Evolutionary conservation across 2,329 filamentous ascomycete genomes (phyloP), one percentile per base, ranked within the genome.

Genomic region (Ophiostoma pallidulum): DNA sequence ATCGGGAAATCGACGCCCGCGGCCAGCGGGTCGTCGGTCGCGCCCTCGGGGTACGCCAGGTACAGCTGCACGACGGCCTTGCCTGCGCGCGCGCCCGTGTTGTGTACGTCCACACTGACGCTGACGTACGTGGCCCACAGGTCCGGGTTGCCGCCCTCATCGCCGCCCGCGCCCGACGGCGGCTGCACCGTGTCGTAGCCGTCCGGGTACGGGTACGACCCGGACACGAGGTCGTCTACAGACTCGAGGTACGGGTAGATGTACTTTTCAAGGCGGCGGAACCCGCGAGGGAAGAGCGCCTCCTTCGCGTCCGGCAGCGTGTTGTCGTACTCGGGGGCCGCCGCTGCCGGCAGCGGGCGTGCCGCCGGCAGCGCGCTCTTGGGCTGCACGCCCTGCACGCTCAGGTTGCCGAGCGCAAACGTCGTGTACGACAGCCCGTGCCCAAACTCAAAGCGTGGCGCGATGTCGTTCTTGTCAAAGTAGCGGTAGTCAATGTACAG

Each of bases 401-500:
- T 64, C 12, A 78, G 57, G 28, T 75, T 72, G 10, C 70, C 71
- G 48, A 87, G 74, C 12, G 75, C 66, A 62, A 91, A 94, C 1
- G 66, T 74, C 0, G 87, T 89, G 67, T 92, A 94, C 45, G 82
- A 86, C 2, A 96, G 73, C 0, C 90, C 91, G 51, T 81, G 90
- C 0, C 91, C 90, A 57, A 96, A 96, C 40, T 87, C 84, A 60
- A 82, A 96, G 1, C 85, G 82, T 1, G 90, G 90, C 5, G 72
- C 71, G 51, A 92, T 82, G 48, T 73, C 70, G 47, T 82, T 65
- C 60, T 84, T 86, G 69, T 95, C 89, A 56, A 96, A 90, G 63
- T 90, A 78, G 12, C 89, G 82, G 66, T 96, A 95, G 68, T 96
- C 91, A 55, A 94, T 81, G 60, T 90, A 90, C 0, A 95, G 66